These are phyloP conservation scores for Euphrasia confusa DNA, from an alignment of 257 asterid genomes.

Conservation along the genomic window DNA sequence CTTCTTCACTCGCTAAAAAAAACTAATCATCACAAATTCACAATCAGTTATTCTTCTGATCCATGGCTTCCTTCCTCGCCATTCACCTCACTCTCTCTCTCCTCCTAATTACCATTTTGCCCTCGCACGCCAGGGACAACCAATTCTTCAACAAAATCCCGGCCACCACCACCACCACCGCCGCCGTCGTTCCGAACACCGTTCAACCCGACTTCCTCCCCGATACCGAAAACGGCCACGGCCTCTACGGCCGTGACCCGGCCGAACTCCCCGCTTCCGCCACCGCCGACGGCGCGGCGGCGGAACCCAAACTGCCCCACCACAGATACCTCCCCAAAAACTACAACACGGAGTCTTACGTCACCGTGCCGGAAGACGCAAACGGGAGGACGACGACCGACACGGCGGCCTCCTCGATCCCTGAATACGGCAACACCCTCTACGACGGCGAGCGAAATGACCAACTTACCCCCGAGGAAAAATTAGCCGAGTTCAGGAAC, in stretches of 20 bases:
- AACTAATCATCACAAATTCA: neutral
- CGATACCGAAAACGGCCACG: conserved; percentile 49
- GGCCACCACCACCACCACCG: conserved; percentile 28
- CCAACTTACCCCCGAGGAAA: conserved; percentile 22
- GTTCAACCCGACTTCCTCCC: conserved; percentile 46
- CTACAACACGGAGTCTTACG: conserved; percentile 64
- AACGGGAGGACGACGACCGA: neutral
- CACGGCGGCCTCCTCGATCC: too few relatives aligned
- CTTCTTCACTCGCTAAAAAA: too few relatives aligned
- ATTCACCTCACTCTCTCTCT: conserved; percentile 33
- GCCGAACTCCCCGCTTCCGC: conserved; percentile 44
- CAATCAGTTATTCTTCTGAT: neutral
- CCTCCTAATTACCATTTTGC: conserved; percentile 34
- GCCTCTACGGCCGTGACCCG: conserved; percentile 60
- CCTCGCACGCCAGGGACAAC: conserved; percentile 57
- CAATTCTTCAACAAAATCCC: conserved; percentile 62
- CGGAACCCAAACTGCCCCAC: conserved; percentile 15
- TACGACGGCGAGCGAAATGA: conserved; percentile 13
- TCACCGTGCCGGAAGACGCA: conserved; percentile 41
- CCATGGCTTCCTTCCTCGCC: conserved; percentile 37
- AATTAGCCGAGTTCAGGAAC: neutral
- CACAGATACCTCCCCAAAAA: conserved; percentile 55
- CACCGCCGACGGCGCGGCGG: conserved; percentile 25
- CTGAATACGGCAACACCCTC: neutral
- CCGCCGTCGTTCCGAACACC: conserved; percentile 9